Evolutionary conservation across 2,329 filamentous ascomycete species (phyloP), one percentile per base, ranked within the genome.

Genomic region (Claviceps africana): DNA sequence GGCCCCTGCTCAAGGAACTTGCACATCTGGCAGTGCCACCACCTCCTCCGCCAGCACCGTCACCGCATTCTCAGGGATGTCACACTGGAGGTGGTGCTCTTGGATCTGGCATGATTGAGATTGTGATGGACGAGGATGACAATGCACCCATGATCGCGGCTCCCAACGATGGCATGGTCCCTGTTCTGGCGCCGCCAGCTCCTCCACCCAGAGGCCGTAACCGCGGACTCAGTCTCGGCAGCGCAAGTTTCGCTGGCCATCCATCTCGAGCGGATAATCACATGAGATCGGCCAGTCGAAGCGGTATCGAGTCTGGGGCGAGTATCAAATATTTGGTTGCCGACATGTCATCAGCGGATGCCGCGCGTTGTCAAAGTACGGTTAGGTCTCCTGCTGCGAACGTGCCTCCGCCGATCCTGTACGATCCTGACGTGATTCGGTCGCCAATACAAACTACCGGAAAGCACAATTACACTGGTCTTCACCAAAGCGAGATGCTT

Each of bases 41-140:
- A 1, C 79, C 81, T 0, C 81, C 81, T 0, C 81, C 81, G 1
- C 80, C 79, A 0, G 74, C 78, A 1, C 80, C 80, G 1, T 64
- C 82, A 4, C 76, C 76, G 0, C 67, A 72, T 50, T 67, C 46
- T 61, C 67, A 44, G 65, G 68, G 35, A 59, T 64, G 68, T 2
- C 66, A 68, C 8, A 61, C 74, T 46, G 70, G 73, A n/a, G 35
- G 35, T 55, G 72, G 75, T 54, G 71, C 71, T 2, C 57, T 72
- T 17, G 72, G 71, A 8, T 75, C 77, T 0, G 79, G 76, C 4
- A 75, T 79, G 60, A 82, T 84, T 56, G 80, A 84, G 62, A 81
- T 84, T 55, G 78, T 84, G 48, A 81, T 81, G 75, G 79, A 83
- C 56, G 77, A 81, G 2, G 76, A 80, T 6, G 72, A 77, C 19